These are phyloP conservation scores for Geranium rotundifolium DNA, from an alignment of 345 rosid species.

Conservation along the genomic window DNA sequence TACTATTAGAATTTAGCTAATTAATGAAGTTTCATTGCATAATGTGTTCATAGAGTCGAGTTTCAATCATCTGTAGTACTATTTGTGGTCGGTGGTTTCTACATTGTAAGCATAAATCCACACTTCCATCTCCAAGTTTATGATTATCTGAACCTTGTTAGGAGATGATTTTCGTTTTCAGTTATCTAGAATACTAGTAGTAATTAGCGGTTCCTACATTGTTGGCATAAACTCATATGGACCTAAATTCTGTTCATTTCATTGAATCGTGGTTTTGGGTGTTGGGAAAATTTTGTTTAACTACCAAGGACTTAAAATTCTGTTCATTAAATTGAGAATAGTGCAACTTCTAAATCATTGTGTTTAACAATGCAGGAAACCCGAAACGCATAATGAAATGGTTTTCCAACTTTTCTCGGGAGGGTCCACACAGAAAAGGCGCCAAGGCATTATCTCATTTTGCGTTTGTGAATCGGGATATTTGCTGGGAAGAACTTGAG, in stretches of 20 bases:
- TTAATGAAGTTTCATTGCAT: too few relatives aligned
- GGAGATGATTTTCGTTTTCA: too few relatives aligned
- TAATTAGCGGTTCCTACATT: background rate
- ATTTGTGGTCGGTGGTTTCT: too few relatives aligned
- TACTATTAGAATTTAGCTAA: too few relatives aligned
- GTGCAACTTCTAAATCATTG: constrained; percentile 1
- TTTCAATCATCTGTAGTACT: too few relatives aligned
- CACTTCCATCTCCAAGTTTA: too few relatives aligned
- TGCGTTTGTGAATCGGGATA: constrained; percentile 73
- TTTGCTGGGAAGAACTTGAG: constrained; percentile 94
- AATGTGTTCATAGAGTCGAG: too few relatives aligned
- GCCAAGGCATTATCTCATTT: constrained; percentile 85
- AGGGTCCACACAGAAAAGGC: constrained; percentile 62
- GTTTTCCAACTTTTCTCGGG: constrained; percentile 57
- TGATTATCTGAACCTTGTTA: too few relatives aligned
- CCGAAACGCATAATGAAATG: constrained; percentile 44
- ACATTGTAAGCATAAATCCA: too few relatives aligned
- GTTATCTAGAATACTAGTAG: too few relatives aligned
- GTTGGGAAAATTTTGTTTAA: background rate
- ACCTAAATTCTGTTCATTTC: too few relatives aligned
- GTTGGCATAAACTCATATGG: background rate
- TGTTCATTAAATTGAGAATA: background rate
- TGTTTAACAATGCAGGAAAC: constrained; percentile 34
- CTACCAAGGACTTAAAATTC: background rate
- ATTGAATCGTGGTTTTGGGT: too few relatives aligned